Evolutionary conservation across 2,329 filamentous ascomycete species (phyloP), one percentile per base, ranked within the genome.

Genomic region (Alternaria arborescens): DNA sequence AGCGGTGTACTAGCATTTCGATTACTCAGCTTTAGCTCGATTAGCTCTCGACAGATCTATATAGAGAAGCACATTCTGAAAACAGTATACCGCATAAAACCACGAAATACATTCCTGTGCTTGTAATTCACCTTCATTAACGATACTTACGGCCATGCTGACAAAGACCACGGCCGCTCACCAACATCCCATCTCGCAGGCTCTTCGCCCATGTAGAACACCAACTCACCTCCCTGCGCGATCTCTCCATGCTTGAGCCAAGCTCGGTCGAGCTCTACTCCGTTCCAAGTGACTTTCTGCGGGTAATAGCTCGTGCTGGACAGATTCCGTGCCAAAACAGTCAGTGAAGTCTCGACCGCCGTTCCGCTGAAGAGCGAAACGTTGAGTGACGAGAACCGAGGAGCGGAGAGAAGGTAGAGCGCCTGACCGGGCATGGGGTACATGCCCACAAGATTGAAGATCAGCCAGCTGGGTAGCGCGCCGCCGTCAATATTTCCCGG

Each of bases 401-500:
- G 79, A 2, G 77, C 77, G 1, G 70, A 73, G 1, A 81, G 65
- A 16, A 82, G 69, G 54, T 82, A 82, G 0, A 79, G 65, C 0
- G 79, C 75, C 47, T 82, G 78, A 0, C 76, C 80, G 36, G 77
- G 76, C 3, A 82, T 71, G 0, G 80, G 79, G 55, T 79, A 82
- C 6, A 82, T 68, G 1, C 82, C 81, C 1, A 83, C 59, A 56
- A 83, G 75, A 44, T 81, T 77, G 75, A 79, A 83, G 2, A 83
- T 60, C 3, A 82, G 70, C 82, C 81, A 83, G 22, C 77, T 80
- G 34, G 80, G 78, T 65, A 83, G 72, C 1, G 81, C 81, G 0
- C 81, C 78, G 7, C 72, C 76, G 62, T 80, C 78, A 40, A 71
- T 78, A 51, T 81, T 81, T 4, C 79, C 79, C 0, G 79, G 79